Base-by-base conservation (phyloP, 768 basidiomycete genomes). In the Hortiboletus campestris region DNA sequence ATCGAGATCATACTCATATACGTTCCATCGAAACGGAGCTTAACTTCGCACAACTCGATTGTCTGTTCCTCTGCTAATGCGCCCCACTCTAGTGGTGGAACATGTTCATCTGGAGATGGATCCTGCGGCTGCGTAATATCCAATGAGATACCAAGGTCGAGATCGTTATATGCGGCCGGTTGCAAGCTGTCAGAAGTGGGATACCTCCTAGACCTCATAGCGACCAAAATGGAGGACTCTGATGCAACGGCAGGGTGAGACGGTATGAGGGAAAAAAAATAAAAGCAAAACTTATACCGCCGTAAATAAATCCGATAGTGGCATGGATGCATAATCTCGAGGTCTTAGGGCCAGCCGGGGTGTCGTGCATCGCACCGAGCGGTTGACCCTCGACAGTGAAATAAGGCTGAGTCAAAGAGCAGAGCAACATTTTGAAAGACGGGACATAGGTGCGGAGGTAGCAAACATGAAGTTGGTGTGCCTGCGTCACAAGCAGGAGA, bases 401-500 rank as follows among this genome's bases (percentile, higher is more conserved):
- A 39, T 68, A 71, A 36, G 76, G 70, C 43, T 76, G 74, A 17
- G 71, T 68, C 17, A 89, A 73, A 16, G 82, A 78, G 55, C 77
- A 81, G 34, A 73, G 78, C 31, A 84, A 62, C 40, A 77, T 73
- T 63, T 76, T 80, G 29, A 86, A 62, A 10, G 73, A 67, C 2
- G 75, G 64, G 2, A 64, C 44, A 59, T 79, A 78, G 44, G 79
- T 73, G 16, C 80, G 81, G 42, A 83, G 65, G 62, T 81, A 84
- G 66, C 78, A 83, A 44, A 85, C 64, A 47, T 81, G 76, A 19
- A 85, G 70, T 34, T 76, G 77, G 47, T 84, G 82, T 52, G 83
- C 77, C 69, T 88, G 81, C 0, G 86, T 88, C 16, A 90, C 82
- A 13, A 88, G 73, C 12, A 88, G 58, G 41, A 90, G 73, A 9